These are phyloP conservation scores for Salix brachista DNA, from an alignment of 345 rosid genomes.

Conservation along the genomic window DNA sequence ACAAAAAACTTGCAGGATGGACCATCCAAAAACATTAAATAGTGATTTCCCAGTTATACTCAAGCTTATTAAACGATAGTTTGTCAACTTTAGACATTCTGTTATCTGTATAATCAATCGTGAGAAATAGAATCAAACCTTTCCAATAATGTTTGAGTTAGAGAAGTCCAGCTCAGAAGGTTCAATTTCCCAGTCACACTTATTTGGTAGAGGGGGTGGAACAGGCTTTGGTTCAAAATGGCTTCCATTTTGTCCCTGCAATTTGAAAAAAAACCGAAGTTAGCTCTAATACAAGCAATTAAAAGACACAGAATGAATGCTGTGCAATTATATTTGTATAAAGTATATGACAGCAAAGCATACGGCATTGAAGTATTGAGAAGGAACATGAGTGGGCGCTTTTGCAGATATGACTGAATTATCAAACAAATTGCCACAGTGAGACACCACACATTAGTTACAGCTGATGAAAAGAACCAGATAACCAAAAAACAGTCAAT, in stretches of 20 bases:
- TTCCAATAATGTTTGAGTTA: conserved; percentile 68
- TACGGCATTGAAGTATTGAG: background rate
- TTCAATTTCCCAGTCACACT: conserved; percentile 99
- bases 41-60: background rate
- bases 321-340: background rate
- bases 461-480: background rate
- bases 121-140: conserved; percentile 44
- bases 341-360: conserved; percentile 1
- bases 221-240: conserved; percentile 97
- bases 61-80: conserved; percentile 4
- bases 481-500: background rate
- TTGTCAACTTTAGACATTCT: background rate
- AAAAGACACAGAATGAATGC: conserved; percentile 3
- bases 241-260: conserved; percentile 97
- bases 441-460: too few relatives aligned
- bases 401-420: background rate
- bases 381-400: background rate
- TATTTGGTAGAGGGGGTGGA: conserved; percentile 88
- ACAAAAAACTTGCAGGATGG: background rate
- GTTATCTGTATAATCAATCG: background rate
- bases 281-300: conserved; percentile 2
- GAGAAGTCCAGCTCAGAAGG: conserved; percentile 95
- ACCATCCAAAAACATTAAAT: background rate
- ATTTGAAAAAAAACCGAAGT: conserved; percentile 6
- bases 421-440: background rate